Evolutionary conservation across 2,329 filamentous ascomycete genomes (phyloP).

Genomic region (Penicillium sp.): DNA sequence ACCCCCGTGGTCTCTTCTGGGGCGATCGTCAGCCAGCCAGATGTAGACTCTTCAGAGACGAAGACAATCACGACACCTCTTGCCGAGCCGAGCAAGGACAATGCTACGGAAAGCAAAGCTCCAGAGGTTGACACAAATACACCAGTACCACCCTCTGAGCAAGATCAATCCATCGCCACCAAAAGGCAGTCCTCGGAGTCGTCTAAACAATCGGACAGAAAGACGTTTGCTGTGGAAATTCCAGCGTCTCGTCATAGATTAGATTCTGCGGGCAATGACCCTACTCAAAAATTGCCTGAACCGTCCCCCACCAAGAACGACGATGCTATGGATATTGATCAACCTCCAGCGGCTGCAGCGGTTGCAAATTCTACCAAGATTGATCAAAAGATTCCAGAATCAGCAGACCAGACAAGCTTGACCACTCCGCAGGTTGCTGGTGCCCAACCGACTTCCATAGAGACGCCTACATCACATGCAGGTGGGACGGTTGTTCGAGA

Average conservation of each 20-base stretch:
- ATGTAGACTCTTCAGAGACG: neutral
- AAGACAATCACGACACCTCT: neutral
- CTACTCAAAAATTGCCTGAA: neutral
- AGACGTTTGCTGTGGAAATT: constrained; percentile 4
- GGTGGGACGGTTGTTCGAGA: neutral
- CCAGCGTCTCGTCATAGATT: neutral
- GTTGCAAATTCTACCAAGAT: neutral
- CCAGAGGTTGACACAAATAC: neutral
- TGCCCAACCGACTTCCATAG: neutral
- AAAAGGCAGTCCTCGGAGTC: neutral
- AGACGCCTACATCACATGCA: neutral
- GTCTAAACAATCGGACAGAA: neutral
- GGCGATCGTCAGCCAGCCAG: neutral
- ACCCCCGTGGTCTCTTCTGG: neutral
- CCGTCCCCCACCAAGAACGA: neutral
- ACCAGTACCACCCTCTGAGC: neutral
- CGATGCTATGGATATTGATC: constrained; percentile 21
- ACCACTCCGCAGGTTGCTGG: neutral
- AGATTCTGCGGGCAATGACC: neutral
- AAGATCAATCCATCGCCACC: neutral
- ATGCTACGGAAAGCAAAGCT: neutral
- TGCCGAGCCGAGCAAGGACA: neutral
- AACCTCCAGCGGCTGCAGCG: constrained; percentile 2
- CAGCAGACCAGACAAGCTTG: neutral
- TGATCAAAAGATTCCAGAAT: neutral